Conservation (phyloP, 805 yeast species). For the Spathaspora arborariae region DNA sequence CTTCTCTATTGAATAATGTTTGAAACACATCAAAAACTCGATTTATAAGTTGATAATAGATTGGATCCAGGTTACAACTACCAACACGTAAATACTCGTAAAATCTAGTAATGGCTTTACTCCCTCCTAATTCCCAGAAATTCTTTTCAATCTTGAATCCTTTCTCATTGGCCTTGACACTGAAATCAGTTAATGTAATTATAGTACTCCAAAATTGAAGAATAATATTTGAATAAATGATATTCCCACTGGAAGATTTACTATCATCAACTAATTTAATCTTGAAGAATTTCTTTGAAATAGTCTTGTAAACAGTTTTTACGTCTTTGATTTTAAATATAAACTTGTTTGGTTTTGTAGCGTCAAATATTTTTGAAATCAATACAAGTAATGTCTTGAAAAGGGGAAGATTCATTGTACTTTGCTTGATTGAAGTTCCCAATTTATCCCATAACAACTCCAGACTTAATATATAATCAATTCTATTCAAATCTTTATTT, state of each 20-base stretch:
- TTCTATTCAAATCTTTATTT: slow-evolving; percentile 4
- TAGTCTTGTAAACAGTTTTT: slow-evolving; percentile 30
- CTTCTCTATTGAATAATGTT: background rate
- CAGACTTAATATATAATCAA: slow-evolving; percentile 15
- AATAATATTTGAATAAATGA: slow-evolving; percentile 44
- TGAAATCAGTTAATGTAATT: slow-evolving; percentile 31
- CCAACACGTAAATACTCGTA: slow-evolving; percentile 48
- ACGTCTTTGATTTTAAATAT: slow-evolving; percentile 11
- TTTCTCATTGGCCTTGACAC: slow-evolving; percentile 11
- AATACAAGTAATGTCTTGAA: slow-evolving; percentile 26
- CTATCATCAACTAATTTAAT: slow-evolving; percentile 35
- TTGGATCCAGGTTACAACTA: slow-evolving; percentile 48
- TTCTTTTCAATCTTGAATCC: slow-evolving; percentile 31
- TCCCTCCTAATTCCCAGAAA: slow-evolving; percentile 52
- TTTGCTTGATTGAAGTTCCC: slow-evolving; percentile 18
- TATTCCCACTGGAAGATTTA: slow-evolving; percentile 14
- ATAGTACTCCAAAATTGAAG: slow-evolving; percentile 49
- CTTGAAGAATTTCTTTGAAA: slow-evolving; percentile 44
- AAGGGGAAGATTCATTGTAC: slow-evolving; percentile 27
- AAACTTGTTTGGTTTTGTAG: slow-evolving; percentile 13
- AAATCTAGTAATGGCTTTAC: slow-evolving; percentile 38
- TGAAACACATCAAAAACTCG: slow-evolving; percentile 18
- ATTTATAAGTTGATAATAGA: slow-evolving; percentile 38
- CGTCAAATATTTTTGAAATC: slow-evolving; percentile 17
- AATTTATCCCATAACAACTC: slow-evolving; percentile 35